Conservation (phyloP, 116 monocot genomes). For the Papilionanthe hybrid region DNA sequence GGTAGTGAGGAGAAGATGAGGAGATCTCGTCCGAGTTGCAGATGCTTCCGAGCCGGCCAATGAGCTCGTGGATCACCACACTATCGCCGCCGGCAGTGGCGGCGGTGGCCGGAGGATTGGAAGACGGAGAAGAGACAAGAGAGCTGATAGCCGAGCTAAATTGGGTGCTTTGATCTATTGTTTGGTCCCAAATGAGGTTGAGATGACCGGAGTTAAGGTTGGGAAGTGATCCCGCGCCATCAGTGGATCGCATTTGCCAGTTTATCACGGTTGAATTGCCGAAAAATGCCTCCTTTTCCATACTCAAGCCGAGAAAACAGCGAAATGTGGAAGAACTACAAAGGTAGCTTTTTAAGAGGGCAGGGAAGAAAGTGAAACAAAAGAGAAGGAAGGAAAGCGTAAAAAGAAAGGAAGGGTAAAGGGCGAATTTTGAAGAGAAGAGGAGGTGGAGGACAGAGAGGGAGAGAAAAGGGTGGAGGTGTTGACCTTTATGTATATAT, state of each 20-base stretch:
- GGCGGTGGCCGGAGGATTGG: constrained; percentile 1
- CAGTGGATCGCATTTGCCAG: constrained; percentile 9
- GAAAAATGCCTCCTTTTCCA: constrained; percentile 10
- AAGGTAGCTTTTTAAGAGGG: background rate
- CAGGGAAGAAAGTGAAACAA: background rate
- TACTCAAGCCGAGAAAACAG: background rate
- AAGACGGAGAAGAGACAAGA: constrained; percentile 4
- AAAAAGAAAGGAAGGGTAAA: background rate
- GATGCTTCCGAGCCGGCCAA: constrained; percentile 41
- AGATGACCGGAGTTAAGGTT: background rate
- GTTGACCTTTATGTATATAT: constrained; percentile 31
- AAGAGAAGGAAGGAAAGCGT: background rate
- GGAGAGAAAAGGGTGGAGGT: constrained; percentile 8
- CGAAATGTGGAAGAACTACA: background rate
- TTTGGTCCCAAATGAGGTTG: constrained; percentile 5
- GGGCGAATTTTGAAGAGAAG: background rate
- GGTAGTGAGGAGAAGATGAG: constrained; percentile 7
- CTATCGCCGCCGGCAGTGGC: constrained; percentile 13
- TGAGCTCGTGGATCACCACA: constrained; percentile 30
- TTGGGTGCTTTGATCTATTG: background rate
- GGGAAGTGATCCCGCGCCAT: background rate
- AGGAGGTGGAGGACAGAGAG: constrained; percentile 10
- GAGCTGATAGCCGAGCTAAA: constrained; percentile 9
- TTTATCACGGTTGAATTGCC: background rate
- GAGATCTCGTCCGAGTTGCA: constrained; percentile 26